phyloP scores from a whole-genome alignment of 2,329 filamentous ascomycete species.

The Neoscytalidium dimidiatum region DNA sequence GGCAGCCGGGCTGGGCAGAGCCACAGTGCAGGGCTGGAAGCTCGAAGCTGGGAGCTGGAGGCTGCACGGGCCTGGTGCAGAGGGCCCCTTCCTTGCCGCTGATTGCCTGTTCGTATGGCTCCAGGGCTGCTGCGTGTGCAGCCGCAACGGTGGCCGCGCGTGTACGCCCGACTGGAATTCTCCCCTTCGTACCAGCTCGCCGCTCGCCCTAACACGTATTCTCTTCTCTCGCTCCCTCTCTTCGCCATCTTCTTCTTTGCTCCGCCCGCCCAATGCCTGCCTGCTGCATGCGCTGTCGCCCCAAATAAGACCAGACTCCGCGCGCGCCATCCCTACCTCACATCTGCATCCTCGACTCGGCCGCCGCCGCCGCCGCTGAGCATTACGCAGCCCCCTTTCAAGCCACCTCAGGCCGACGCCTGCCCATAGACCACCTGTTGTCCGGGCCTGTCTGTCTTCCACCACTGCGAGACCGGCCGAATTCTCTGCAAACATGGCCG shows the following conservation, averaged over 20 bases:
- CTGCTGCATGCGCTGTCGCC: neutral
- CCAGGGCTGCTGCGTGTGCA: neutral
- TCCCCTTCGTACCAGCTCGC: constrained; percentile 12
- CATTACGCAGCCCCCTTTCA: neutral
- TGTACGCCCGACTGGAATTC: constrained; percentile 4
- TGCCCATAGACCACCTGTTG: neutral
- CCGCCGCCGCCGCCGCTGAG: neutral
- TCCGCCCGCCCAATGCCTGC: constrained; percentile 3
- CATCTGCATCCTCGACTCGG: neutral
- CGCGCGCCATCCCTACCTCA: neutral
- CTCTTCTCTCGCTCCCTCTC: neutral
- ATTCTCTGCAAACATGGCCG: constrained; percentile 57
- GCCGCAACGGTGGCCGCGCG: constrained; percentile 9
- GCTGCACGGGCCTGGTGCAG: neutral
- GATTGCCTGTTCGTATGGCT: constrained; percentile 5
- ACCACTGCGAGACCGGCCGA: neutral
- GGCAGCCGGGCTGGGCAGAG: neutral
- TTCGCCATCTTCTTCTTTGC: neutral
- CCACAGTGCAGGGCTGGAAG: too few relatives aligned
- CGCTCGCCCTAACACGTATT: constrained; percentile 6
- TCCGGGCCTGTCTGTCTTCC: neutral
- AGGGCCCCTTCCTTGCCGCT: constrained; percentile 13
- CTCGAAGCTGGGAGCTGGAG: too few relatives aligned
- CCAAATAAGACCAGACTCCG: neutral
- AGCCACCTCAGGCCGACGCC: neutral